Evolutionary conservation across 768 basidiomycete species (phyloP).

Genomic region (Pleurotus salmoneostramineus): DNA sequence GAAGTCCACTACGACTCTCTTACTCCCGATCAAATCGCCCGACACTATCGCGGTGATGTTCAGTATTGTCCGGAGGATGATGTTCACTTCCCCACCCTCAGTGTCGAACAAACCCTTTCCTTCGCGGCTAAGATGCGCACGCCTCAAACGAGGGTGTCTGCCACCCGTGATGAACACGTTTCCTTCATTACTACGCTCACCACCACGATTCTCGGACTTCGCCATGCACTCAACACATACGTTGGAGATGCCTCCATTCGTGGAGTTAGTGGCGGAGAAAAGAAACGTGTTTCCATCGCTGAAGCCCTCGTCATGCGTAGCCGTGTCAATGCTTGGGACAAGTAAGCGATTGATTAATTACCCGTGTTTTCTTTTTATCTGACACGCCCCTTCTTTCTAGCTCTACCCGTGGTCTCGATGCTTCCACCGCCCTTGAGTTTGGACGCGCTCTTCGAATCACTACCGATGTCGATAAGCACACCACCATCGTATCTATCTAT

Average conservation of each 20-base stretch:
- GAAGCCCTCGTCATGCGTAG: slow-evolving; percentile 59
- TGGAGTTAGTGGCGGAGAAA: slow-evolving; percentile 54
- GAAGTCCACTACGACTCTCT: slow-evolving; percentile 76
- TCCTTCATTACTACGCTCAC: slow-evolving; percentile 49
- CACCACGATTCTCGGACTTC: slow-evolving; percentile 70
- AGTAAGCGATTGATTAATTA: slow-evolving; percentile 31
- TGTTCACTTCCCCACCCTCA: slow-evolving; percentile 80
- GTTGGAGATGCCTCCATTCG: slow-evolving; percentile 64
- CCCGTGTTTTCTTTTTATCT: slow-evolving; percentile 11
- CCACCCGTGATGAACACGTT: slow-evolving; percentile 39
- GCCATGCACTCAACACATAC: slow-evolving; percentile 48
- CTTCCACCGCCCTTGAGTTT: slow-evolving; percentile 72
- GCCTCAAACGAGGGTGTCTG: slow-evolving; percentile 46
- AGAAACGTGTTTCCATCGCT: slow-evolving; percentile 57
- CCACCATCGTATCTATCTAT: slow-evolving; percentile 81
- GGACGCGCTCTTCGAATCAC: slow-evolving; percentile 60
- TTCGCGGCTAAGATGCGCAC: slow-evolving; percentile 69
- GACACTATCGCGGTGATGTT: slow-evolving; percentile 74
- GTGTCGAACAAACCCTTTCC: slow-evolving; percentile 67
- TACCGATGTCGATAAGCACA: slow-evolving; percentile 49
- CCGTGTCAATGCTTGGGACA: slow-evolving; percentile 64
- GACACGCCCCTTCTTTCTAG: slow-evolving; percentile 24
- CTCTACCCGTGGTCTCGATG: slow-evolving; percentile 61
- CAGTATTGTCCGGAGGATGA: slow-evolving; percentile 84
- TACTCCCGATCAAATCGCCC: slow-evolving; percentile 54